phyloP scores from a whole-genome alignment of 2,329 filamentous ascomycete genomes.

The Colletotrichum tabaci region DNA sequence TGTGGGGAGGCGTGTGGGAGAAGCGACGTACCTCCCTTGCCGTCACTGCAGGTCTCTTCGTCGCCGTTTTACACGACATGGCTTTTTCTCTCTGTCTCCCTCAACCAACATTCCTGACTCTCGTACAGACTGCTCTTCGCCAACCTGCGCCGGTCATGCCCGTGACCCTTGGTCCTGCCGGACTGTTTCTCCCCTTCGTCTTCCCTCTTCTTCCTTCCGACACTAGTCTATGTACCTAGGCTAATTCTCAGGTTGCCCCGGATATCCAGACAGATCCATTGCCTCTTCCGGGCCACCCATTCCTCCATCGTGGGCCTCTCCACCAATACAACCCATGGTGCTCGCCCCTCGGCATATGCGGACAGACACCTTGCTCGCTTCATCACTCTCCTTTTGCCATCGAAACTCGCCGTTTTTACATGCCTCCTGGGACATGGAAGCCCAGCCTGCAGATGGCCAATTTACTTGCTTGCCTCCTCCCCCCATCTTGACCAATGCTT shows the following conservation, averaged over 20 bases:
- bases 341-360: constrained; percentile 59
- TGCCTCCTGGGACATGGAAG: constrained; percentile 53
- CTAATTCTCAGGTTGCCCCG: background rate
- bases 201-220: constrained; percentile 4
- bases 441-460: constrained; percentile 48
- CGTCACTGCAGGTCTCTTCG: constrained; percentile 33
- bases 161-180: constrained; percentile 10
- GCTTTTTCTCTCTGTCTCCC: background rate
- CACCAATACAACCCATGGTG: constrained; percentile 49
- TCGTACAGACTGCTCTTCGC: constrained; percentile 22
- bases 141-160: constrained; percentile 29
- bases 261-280: constrained; percentile 41
- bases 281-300: constrained; percentile 46
- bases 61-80: constrained; percentile 41
- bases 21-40: constrained; percentile 19
- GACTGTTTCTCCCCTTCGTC: constrained; percentile 41
- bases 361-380: constrained; percentile 46
- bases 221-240: background rate
- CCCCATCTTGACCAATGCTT: constrained; percentile 46
- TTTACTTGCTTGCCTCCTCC: constrained; percentile 45
- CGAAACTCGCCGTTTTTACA: constrained; percentile 21
- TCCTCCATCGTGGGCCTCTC: constrained; percentile 48
- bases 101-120: constrained; percentile 26
- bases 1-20: no score
- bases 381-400: constrained; percentile 39